Percentiles rank a stretch among this genome's conserved stretches.
These are phyloP conservation scores for Fomitopsis serialis DNA, from an alignment of 768 basidiomycete species.

Conservation along the genomic window DNA sequence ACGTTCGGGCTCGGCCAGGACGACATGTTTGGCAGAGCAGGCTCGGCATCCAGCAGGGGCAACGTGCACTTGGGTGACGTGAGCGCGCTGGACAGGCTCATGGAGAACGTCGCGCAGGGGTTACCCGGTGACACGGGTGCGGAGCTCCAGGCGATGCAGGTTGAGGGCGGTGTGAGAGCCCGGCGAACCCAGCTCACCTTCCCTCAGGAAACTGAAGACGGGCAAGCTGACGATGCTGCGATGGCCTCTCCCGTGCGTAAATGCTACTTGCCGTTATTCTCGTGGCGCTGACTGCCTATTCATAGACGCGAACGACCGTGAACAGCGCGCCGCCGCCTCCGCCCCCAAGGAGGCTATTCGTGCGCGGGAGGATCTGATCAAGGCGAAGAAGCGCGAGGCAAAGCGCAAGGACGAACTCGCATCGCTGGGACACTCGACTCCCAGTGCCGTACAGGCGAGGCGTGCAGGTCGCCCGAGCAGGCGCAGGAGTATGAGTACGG, in stretches of 20 bases:
- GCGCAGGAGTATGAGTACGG: conserved; percentile 74
- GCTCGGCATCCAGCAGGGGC: conserved; percentile 6
- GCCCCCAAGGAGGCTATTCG: conserved; percentile 63
- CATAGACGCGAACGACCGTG: not conserved
- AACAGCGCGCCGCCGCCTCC: conserved; percentile 31
- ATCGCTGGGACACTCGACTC: conserved; percentile 13
- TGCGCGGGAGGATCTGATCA: conserved; percentile 59
- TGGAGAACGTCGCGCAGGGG: conserved; percentile 28
- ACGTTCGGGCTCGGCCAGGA: conserved; percentile 7
- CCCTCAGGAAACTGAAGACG: not conserved
- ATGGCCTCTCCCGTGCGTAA: too few species aligned
- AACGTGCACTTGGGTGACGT: conserved; percentile 26
- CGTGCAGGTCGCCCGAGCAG: conserved; percentile 41
- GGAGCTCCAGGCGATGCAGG: too few species aligned
- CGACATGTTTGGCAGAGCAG: conserved; percentile 5
- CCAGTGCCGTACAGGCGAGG: conserved; percentile 18
- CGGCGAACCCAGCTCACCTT: conserved; percentile 10
- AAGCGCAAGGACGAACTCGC: conserved; percentile 49
- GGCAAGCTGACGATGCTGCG: not conserved
- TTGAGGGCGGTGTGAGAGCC: too few species aligned
- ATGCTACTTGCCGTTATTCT: too few species aligned
- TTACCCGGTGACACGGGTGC: conserved; percentile 4
- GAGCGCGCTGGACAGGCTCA: conserved; percentile 36
- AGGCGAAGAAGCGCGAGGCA: conserved; percentile 64
- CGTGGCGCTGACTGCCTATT: not conserved